Evolutionary conservation across 1,284 basidiomycete species (phyloP).

Genomic region (Ustilago bromivora): DNA sequence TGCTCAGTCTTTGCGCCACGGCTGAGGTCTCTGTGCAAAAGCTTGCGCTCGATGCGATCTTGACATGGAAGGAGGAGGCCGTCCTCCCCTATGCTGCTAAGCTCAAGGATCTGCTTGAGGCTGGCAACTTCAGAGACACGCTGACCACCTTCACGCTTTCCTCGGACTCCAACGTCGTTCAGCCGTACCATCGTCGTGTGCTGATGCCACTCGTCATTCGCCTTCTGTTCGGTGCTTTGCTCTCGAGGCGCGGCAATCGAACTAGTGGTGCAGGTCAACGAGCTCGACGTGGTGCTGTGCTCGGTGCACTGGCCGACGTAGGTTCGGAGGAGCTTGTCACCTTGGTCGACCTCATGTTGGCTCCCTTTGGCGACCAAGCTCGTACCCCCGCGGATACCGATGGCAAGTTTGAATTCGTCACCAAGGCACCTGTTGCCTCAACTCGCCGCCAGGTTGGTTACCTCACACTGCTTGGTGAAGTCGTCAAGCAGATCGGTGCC

Average conservation of each 20-base stretch:
- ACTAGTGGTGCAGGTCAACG: constrained; percentile 74
- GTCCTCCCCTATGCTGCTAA: constrained; percentile 79
- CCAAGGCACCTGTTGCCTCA: constrained; percentile 37
- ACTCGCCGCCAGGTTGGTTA: constrained; percentile 58
- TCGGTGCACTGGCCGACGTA: constrained; percentile 80
- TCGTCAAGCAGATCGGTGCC: constrained; percentile 62
- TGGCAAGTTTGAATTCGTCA: constrained; percentile 48
- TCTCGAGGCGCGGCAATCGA: constrained; percentile 81
- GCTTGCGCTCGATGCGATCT: constrained; percentile 81
- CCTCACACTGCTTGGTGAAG: constrained; percentile 71
- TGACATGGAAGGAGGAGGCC: constrained; percentile 83
- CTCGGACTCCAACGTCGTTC: constrained; percentile 73
- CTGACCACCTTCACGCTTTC: constrained; percentile 76
- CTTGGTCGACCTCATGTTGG: constrained; percentile 91
- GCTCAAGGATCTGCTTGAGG: constrained; percentile 82
- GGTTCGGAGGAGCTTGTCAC: constrained; percentile 80
- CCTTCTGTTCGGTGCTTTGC: constrained; percentile 88
- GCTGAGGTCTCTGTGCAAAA: constrained; percentile 85
- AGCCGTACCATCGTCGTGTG: constrained; percentile 76
- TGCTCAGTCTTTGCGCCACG: constrained; percentile 83
- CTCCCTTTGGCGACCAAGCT: constrained; percentile 74
- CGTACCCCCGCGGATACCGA: constrained; percentile 21
- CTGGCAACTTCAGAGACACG: constrained; percentile 88
- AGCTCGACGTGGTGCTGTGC: constrained; percentile 78
- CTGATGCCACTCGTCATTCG: constrained; percentile 82